Evolutionary conservation across 371 early-diverging fungal genomes (phyloP).

Genomic region (Mucor plumbeus): DNA sequence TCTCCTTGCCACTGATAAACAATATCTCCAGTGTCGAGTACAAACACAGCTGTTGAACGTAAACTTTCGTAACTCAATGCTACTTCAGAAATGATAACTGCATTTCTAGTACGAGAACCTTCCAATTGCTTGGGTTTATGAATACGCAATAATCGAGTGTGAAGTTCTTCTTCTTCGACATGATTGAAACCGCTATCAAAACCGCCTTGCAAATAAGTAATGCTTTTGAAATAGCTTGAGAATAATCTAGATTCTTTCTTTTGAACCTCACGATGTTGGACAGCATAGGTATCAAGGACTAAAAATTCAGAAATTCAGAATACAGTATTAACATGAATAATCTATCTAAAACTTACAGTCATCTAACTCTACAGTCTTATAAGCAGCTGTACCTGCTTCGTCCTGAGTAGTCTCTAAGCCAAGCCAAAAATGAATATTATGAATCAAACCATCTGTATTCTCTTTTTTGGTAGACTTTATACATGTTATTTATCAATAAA

Average conservation of each 20-base stretch:
- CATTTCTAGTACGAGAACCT: constrained; percentile 48
- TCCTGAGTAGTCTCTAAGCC: constrained; percentile 77
- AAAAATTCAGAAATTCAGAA: background rate
- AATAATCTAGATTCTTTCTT: constrained; percentile 70
- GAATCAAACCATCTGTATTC: constrained; percentile 61
- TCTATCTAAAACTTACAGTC: constrained; percentile 59
- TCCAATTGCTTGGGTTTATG: constrained; percentile 52
- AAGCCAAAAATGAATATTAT: constrained; percentile 89
- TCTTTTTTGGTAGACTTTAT: constrained; percentile 70
- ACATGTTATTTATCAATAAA: background rate
- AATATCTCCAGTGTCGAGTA: constrained; percentile 72
- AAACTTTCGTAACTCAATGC: constrained; percentile 55
- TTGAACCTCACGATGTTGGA: constrained; percentile 84
- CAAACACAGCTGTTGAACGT: constrained; percentile 79
- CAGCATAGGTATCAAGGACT: constrained; percentile 71
- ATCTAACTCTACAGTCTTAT: constrained; percentile 90
- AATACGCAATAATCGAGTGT: constrained; percentile 74
- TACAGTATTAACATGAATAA: too few species aligned
- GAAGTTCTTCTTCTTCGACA: constrained; percentile 60
- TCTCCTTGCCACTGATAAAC: constrained; percentile 82
- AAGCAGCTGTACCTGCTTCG: constrained; percentile 89
- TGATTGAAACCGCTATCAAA: constrained; percentile 81
- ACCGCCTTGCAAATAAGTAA: constrained; percentile 74
- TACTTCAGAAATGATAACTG: constrained; percentile 72
- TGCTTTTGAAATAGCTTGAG: constrained; percentile 65